Percentiles rank a stretch among this genome's conserved stretches.
These are phyloP conservation scores for Botryosphaeria dothidea DNA, from an alignment of 2,329 filamentous ascomycete genomes.

Conservation along the genomic window DNA sequence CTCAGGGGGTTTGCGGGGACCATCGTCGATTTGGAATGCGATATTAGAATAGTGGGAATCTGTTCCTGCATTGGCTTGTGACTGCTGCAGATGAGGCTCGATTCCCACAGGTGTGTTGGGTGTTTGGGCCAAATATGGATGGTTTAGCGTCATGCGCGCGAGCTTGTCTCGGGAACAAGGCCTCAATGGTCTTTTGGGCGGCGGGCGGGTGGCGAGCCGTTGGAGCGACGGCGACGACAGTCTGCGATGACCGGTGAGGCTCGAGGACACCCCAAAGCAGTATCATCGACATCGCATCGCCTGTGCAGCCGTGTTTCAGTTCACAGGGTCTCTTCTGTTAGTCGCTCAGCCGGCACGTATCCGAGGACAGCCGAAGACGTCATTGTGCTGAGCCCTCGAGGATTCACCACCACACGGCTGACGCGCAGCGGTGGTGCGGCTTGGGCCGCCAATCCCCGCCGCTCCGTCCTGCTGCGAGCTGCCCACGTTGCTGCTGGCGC, in stretches of 20 bases:
- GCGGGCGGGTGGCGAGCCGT: not conserved
- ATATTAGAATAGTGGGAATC: not conserved
- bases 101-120: not conserved
- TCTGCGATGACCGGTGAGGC: not conserved
- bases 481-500: slow-evolving; percentile 14
- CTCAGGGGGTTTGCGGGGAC: not conserved
- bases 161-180: not conserved
- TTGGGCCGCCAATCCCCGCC: slow-evolving; percentile 1
- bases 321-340: slow-evolving; percentile 1
- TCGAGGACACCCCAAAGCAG: not conserved
- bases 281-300: not conserved
- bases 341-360: not conserved
- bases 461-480: slow-evolving; percentile 1
- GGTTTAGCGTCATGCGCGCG: slow-evolving; percentile 1
- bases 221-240: not conserved
- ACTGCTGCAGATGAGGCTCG: slow-evolving; percentile 6
- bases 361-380: slow-evolving; percentile 13
- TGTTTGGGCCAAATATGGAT: not conserved
- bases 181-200: not conserved
- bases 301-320: not conserved
- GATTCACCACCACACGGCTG: slow-evolving; percentile 14
- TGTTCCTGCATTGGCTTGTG: slow-evolving; percentile 16
- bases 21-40: not conserved
- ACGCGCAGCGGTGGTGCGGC: not conserved
- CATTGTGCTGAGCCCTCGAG: not conserved